Evolutionary conservation across 164 flowering plant species (phyloP), one percentile per base, ranked within the genome.

Genomic region (Cinnamomum micranthum): DNA sequence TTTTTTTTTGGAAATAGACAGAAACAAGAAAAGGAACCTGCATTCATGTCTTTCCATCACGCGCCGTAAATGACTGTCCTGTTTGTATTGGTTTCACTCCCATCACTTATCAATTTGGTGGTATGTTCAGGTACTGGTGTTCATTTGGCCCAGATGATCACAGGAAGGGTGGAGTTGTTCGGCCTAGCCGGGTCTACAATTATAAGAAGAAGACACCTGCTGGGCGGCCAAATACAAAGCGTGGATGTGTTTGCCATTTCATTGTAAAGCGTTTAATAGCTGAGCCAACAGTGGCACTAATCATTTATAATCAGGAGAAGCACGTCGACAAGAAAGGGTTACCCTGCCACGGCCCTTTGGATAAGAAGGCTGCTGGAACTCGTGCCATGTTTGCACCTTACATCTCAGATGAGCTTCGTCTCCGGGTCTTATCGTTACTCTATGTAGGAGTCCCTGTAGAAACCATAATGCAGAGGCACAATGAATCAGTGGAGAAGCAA

Each of bases 131-230:
- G 90, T 96, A 96, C 74, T 94, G 99, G 95, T 96, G 99, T 78
- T 94, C 99, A 19, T 96, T 91, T 88, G 99, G 99, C 14, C 99
- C 99, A 15, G 98, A 96, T 80, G 99, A 96, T 77, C 94, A 88
- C 73, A 81, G 97, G 77, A 87, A 88, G 71, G 98, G 98, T 68
- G 99, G 98, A 2, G 71, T 85, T 81, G 87, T 89, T 64, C 85
- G 97, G 64, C 98, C 98, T 1, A 93, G 98, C 73, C 85, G 99
- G 81, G 90, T 63, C 65, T 88, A 91, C 67, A 87, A 88, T 80
- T 81, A 84, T 0, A 88, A 92, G 3, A 93, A 90, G 83, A 93
- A 90, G 82, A 92, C 84, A 63, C 79, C 93, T 77, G 91, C 94
- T 50, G 98, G 99, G 17, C 86, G 98, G 20, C 99, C 97, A 69